Evolutionary conservation across 139 green algal genomes (phyloP).

Genomic region (Closterium sp.): DNA sequence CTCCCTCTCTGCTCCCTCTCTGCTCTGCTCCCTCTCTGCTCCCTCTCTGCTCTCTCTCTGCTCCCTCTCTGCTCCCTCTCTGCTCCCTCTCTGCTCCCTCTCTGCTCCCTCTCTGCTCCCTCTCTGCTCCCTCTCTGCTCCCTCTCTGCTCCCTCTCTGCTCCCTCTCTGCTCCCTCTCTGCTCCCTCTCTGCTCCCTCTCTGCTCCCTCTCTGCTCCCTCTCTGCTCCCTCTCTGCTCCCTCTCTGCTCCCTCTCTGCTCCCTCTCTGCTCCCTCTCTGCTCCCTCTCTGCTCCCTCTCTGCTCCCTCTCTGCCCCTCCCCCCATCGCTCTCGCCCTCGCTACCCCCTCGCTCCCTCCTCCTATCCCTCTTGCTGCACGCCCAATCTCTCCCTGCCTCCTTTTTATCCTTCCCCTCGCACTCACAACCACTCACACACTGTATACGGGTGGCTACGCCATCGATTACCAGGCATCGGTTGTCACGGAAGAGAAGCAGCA

Average conservation of each 20-base stretch:
- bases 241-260: background rate
- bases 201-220: background rate
- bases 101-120: background rate
- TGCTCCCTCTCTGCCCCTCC: background rate
- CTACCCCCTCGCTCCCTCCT: no score
- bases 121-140: no score
- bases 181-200: background rate
- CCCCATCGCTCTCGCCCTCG: background rate
- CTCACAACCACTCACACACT: no score
- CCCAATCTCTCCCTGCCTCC: no score
- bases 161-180: background rate
- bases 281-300: background rate
- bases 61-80: background rate
- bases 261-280: no score
- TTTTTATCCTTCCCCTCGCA: no score
- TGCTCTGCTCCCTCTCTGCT: no score
- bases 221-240: background rate
- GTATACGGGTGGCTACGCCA: no score
- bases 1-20: background rate
- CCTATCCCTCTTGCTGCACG: no score
- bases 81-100: background rate
- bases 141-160: no score
- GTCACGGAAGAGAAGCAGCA: no score
- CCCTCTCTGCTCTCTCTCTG: background rate
- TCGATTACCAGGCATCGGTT: no score